Base-by-base conservation (phyloP, 441 rosid species). In the Jatropha podagrica region DNA sequence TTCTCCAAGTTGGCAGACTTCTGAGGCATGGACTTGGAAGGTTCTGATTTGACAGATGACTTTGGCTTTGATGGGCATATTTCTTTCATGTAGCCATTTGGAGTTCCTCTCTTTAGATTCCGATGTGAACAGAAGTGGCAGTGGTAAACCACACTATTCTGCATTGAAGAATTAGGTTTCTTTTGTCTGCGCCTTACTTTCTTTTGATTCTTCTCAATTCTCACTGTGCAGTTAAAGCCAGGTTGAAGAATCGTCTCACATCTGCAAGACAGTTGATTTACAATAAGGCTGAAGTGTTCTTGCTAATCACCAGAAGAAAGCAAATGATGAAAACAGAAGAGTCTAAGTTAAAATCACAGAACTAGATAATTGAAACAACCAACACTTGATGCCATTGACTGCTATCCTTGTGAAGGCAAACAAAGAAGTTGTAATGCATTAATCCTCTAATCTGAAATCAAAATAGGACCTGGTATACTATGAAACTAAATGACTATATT, bases 181-280 rank as follows among this genome's bases (percentile, higher is more conserved):
- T 83, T 85, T 37, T 23, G 38, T 49, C 78, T 81, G 4, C 5
- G 74, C 78, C 78, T 78, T 67, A 80, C 68, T 60, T 74, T 86
- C 37, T 75, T 73, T 14, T 69, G 59, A 69, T 71, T 84, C 79
- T 81, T 92, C 64, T 91, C 93, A 11, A 94, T 81, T 44, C 98
- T 85, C 17, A 94, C 76, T 0, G 87, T 91, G 84, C 96, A 94
- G 81, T 91, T 94, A 69, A 75, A 77, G n/a, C 94, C 95, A 63
- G 96, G 95, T 68, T 87, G 83, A 80, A 94, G 94, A 80, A 88
- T 76, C 14, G 95, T 88, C 85, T 90, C 94, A 59, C 98, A 92
- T 78, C 95, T 93, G 76, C 74, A 74, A 48, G 60, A 69, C 27
- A 17, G 3, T 10, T 14, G 74, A 52, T 20, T 17, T 27, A 38